A percentile compares a stretch with the other conserved stretches of the same genome.
phyloP scores from a whole-genome alignment of 78 protist species.

The slime mould (Dictyostelium discoideum) region dicty_2.7 NC_007088.5:6756001-6756500 shows the following conservation, averaged over 20 bases:
- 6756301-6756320: constrained; percentile 1
- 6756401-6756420: constrained; percentile 5
- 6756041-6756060: constrained; percentile 65
- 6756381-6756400: constrained; percentile 12
- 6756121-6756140: neutral
- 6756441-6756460: neutral
- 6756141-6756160: neutral
- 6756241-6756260: neutral
- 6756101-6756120: neutral
- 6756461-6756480: neutral
- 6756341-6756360: neutral
- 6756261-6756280: neutral
- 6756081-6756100: neutral
- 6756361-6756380: neutral
- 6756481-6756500: neutral
- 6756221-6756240: neutral
- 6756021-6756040: constrained; percentile 22
- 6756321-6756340: neutral
- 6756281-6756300: neutral
- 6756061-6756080: constrained; percentile 25
- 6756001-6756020: constrained; percentile 74
- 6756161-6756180: neutral
- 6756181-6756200: neutral
- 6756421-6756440: neutral
- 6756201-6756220: neutral